Evolutionary conservation across 2,329 filamentous ascomycete genomes (phyloP), one percentile per base, ranked within the genome.

Genomic region (Colletotrichum liaoningense): DNA sequence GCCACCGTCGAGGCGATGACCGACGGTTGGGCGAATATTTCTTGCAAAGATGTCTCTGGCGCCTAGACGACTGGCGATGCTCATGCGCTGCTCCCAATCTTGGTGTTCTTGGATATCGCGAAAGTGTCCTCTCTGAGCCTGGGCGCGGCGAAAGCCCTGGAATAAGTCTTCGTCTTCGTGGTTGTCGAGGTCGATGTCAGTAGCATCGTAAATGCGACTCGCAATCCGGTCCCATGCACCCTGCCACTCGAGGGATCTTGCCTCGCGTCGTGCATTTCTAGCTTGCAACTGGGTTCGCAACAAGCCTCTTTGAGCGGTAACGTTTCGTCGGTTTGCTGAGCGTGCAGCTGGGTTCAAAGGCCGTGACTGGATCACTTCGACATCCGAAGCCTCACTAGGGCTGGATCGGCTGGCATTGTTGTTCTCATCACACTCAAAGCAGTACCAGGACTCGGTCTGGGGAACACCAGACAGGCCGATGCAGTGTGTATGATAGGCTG

Each of bases 401-500:
- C 63, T 54, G 26, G 63, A 58, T 11, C 56, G 63, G n/a, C 67
- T 57, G 4, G 55, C 35, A 60, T 89, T 84, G 28, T 89, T 84
- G 28, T 88, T 80, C 74, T 89, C 88, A 74, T 87, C 82, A 83
- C 97, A 99, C 78, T 93, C 91, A 83, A 97, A 92, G 85, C 97
- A 99, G 82, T 96, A 98, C 95, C 96, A 99, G 42, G 57, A 74
- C 76, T 92, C 87, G 33, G 93, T 94, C 35, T 88, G 84, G 26
- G 95, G 95, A 69, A 97, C 90, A 66, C 88, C 85, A 73, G 95
- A 92, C 63, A 98, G 88, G 42, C 94, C 95, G 74, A 97, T 91
- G 82, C 97, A 99, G 82, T 97, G 94, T 60, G 95, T 95, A 82
- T 99, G 97, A 79, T 96, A 98, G 56, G 94, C 90, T 42, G 93